Percentiles rank a stretch among this genome's conserved stretches.
Evolutionary conservation across 352 stramenopile species (phyloP).

Genomic region (Globisporangium middletonii): DNA sequence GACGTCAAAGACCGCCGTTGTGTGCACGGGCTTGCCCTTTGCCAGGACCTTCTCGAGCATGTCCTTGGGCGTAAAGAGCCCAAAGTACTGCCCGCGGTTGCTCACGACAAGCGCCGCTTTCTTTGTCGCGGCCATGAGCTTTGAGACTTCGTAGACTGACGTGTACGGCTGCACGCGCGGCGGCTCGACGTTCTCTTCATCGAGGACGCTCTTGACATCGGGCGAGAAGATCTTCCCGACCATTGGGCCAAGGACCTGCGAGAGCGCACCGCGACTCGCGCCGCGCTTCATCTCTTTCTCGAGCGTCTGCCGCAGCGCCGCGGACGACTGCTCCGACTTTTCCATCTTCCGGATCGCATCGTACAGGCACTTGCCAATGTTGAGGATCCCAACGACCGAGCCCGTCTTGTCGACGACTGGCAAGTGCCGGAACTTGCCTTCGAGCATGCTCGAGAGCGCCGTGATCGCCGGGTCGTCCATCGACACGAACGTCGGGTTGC

Average conservation of each 20-base stretch:
- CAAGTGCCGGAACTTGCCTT: slow-evolving; percentile 85
- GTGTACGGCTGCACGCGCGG: slow-evolving; percentile 83
- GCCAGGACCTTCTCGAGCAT: slow-evolving; percentile 95
- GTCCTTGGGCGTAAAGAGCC: slow-evolving; percentile 97
- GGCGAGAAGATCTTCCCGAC: slow-evolving; percentile 87
- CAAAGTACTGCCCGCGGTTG: slow-evolving; percentile 89
- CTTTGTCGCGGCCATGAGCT: slow-evolving; percentile 91
- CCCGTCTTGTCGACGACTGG: slow-evolving; percentile 76
- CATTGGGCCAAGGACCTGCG: slow-evolving; percentile 74
- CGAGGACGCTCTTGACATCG: slow-evolving; percentile 80
- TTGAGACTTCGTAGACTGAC: slow-evolving; percentile 90
- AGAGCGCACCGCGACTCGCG: slow-evolving; percentile 34
- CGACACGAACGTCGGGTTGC: slow-evolving; percentile 78
- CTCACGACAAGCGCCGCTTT: slow-evolving; percentile 95
- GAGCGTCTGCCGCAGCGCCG: slow-evolving; percentile 63
- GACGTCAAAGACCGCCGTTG: slow-evolving; percentile 90
- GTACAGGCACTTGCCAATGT: slow-evolving; percentile 99
- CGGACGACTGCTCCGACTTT: slow-evolving; percentile 78
- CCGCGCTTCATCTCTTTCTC: slow-evolving; percentile 65
- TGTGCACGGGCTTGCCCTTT: slow-evolving; percentile 88
- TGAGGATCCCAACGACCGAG: slow-evolving; percentile 93
- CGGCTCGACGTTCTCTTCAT: slow-evolving; percentile 69
- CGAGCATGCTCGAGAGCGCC: slow-evolving; percentile 80
- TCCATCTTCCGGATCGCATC: slow-evolving; percentile 98
- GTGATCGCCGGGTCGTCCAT: slow-evolving; percentile 81